A percentile compares a stretch with the other conserved stretches of the same genome.
Conservation (phyloP, 495 filamentous ascomycete species). For the Aspergillus coremiiformis region DNA sequence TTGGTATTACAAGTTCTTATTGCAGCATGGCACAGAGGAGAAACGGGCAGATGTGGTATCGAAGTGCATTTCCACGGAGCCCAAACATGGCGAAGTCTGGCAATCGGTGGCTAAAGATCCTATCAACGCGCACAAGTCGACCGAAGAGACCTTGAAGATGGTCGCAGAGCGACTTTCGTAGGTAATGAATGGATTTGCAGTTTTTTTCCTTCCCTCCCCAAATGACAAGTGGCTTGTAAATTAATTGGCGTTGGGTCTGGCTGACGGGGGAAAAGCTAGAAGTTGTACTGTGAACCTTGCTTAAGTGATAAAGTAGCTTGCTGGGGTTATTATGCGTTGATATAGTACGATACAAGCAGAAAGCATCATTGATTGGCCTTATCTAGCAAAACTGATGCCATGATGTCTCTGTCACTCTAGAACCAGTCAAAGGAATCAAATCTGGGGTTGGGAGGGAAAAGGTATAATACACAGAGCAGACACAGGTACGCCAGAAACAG, state of each 20-base stretch:
- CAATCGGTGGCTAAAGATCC: slow-evolving; percentile 80
- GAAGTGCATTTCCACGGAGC: slow-evolving; percentile 71
- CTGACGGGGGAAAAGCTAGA: background rate
- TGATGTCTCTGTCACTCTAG: background rate
- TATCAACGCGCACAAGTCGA: slow-evolving; percentile 59
- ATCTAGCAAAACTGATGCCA: background rate
- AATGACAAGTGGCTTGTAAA: too few species aligned
- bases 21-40: slow-evolving; percentile 87
- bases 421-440: background rate
- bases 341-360: background rate
- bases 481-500: background rate
- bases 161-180: slow-evolving; percentile 47
- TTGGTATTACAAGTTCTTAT: slow-evolving; percentile 92
- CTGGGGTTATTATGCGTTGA: background rate
- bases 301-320: background rate
- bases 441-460: background rate
- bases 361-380: background rate
- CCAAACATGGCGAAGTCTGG: slow-evolving; percentile 91
- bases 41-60: slow-evolving; percentile 72
- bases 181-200: slow-evolving; percentile 3
- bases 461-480: background rate
- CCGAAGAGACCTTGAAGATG: slow-evolving; percentile 75
- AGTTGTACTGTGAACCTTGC: background rate
- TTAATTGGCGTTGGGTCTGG: too few species aligned
- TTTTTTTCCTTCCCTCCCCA: too few species aligned